A percentile compares a stretch with the other conserved stretches of the same genome.
phyloP scores from a whole-genome alignment of 2,329 filamentous ascomycete genomes.

The Periconia macrospinosa region DNA sequence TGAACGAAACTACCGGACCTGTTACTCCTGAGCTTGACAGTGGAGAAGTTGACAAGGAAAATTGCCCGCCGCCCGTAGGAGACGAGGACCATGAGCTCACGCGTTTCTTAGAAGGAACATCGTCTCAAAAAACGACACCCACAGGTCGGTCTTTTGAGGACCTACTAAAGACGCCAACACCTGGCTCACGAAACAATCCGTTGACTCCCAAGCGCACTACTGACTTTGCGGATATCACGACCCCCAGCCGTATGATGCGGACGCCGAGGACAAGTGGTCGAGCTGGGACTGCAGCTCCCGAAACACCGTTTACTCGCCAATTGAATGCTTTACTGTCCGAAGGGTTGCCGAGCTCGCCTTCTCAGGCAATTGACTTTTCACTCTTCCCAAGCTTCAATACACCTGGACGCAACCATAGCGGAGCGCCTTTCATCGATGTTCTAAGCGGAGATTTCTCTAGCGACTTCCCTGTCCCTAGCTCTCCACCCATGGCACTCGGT shows the following conservation, averaged over 20 bases:
- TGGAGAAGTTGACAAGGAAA: slow-evolving; percentile 58
- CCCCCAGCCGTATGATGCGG: slow-evolving; percentile 43
- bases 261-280: slow-evolving; percentile 40
- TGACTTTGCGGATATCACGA: slow-evolving; percentile 27
- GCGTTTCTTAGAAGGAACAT: slow-evolving; percentile 68
- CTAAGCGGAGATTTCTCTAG: slow-evolving; percentile 38
- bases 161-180: slow-evolving; percentile 51
- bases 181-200: slow-evolving; percentile 39
- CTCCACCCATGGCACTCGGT: slow-evolving; percentile 30
- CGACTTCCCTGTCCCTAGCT: slow-evolving; percentile 41
- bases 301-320: slow-evolving; percentile 64
- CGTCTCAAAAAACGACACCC: slow-evolving; percentile 58
- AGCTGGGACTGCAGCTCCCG: slow-evolving; percentile 32
- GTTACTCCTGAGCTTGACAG: slow-evolving; percentile 12
- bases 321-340: slow-evolving; percentile 62
- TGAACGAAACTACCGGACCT: slow-evolving; percentile 21
- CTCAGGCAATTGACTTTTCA: slow-evolving; percentile 32
- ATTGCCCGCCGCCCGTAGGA: slow-evolving; percentile 47
- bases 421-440: slow-evolving; percentile 31
- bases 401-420: slow-evolving; percentile 20
- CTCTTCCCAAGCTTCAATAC: slow-evolving; percentile 40
- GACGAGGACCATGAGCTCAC: slow-evolving; percentile 57
- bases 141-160: slow-evolving; percentile 57
- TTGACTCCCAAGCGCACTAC: slow-evolving; percentile 35
- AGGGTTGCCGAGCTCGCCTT: slow-evolving; percentile 31